Base-by-base conservation (phyloP, 2,329 filamentous ascomycete genomes). In the Cercospora janseana region DNA sequence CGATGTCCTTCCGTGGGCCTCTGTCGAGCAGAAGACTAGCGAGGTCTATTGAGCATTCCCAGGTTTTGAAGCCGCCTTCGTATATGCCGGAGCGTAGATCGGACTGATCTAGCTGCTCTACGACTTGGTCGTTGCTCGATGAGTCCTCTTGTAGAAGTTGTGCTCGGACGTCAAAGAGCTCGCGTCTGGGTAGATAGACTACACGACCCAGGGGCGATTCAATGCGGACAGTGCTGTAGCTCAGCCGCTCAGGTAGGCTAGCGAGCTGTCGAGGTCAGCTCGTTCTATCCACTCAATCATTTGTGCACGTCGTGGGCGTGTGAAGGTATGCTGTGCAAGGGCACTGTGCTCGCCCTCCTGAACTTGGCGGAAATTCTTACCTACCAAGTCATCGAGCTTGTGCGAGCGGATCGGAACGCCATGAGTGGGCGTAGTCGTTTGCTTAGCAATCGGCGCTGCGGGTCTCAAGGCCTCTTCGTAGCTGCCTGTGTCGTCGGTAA, bases 11-110 rank as follows among this genome's bases (percentile, higher is more conserved):
- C 5, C 74, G 61, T 0, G 73, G 74, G 4, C 75, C 75, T 6
- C 73, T 69, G 46, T 76, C 74, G 1, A 77, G 66, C 1, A 77
- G 64, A 41, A 86, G 81, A 64, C 83, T 87, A 43, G 88, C 86
- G 13, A 93, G 75, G 66, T 93, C 88, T 45, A 90, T 76, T 52
- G 85, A 88, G 70, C 87, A 91, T 72, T 93, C 88, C 88, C 88
- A 93, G 62, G 86, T 91, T 73, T 93, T 93, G 73, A 92, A 90
- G 18, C 88, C 88, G 49, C 88, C 88, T 70, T 93, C 88, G 69
- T 93, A 93, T 52, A 92, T 80, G 44, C 87, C 87, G 48, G 86
- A 87, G 67, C 83, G 86, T 57, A 93, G 83, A 68, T 93, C 88
- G 56, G 87, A 82, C 51, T 77, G 76, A 27, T 82, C 83, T 18